These are phyloP conservation scores for Solanum hybrid DNA, from an alignment of 305 asterid genomes.

Conservation along the genomic window DNA sequence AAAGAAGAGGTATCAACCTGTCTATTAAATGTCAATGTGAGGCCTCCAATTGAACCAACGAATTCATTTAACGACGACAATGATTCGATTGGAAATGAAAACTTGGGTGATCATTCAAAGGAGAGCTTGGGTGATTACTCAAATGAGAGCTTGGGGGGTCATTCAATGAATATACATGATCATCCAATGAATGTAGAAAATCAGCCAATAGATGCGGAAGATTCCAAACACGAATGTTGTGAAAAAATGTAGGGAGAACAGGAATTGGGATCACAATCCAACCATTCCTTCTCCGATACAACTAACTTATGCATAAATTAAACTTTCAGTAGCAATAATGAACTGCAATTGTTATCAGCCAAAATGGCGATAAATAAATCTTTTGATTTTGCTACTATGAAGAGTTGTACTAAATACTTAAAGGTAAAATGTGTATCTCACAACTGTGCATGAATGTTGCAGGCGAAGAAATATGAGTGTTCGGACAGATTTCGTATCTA, in stretches of 20 bases:
- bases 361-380: no score
- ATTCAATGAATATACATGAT: neutral
- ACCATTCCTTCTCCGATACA: neutral
- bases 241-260: neutral
- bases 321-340: neutral
- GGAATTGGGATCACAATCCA: neutral
- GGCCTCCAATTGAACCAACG: neutral
- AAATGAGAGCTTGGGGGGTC: neutral
- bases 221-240: neutral
- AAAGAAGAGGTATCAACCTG: neutral
- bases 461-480: neutral
- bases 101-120: neutral
- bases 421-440: neutral
- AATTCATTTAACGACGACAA: neutral
- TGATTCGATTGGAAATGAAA: neutral
- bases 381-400: neutral
- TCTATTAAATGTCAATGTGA: neutral
- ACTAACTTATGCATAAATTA: neutral
- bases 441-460: neutral
- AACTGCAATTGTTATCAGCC: neutral
- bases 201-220: neutral
- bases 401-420: neutral
- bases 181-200: neutral
- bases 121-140: neutral
- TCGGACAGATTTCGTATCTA: neutral